Evolutionary conservation across 176 grass and related monocot genomes (phyloP).

Genomic region (Typha latifolia): DNA sequence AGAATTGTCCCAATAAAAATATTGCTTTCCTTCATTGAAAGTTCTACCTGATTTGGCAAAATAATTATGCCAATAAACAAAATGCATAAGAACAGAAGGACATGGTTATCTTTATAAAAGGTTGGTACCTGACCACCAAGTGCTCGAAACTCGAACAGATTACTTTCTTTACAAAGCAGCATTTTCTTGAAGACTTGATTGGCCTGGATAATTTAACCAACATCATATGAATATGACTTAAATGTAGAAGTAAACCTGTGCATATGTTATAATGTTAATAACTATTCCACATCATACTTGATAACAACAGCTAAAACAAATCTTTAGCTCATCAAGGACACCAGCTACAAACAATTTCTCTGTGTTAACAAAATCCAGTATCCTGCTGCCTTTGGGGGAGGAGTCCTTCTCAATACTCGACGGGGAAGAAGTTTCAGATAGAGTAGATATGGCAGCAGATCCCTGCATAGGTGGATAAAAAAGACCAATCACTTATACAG

Average conservation of each 20-base stretch:
- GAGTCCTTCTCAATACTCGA: slow-evolving; percentile 18
- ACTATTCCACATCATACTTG: slow-evolving; percentile 37
- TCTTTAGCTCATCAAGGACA: slow-evolving; percentile 84
- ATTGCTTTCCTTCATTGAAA: slow-evolving; percentile 68
- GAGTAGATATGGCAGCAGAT: slow-evolving; percentile 43
- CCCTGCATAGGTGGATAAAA: slow-evolving; percentile 39
- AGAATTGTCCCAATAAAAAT: slow-evolving; percentile 86
- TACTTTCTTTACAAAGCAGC: slow-evolving; percentile 67
- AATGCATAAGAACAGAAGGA: slow-evolving; percentile 6
- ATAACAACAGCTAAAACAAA: slow-evolving; percentile 83
- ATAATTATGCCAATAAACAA: slow-evolving; percentile 15
- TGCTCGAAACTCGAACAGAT: slow-evolving; percentile 90
- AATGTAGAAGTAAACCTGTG: neutral
- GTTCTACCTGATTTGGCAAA: slow-evolving; percentile 57
- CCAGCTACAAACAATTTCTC: slow-evolving; percentile 90
- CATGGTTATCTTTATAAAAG: slow-evolving; percentile 10
- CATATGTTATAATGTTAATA: neutral
- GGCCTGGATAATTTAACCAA: slow-evolving; percentile 26
- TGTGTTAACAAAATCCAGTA: slow-evolving; percentile 38
- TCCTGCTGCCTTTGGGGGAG: slow-evolving; percentile 37
- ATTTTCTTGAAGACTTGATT: slow-evolving; percentile 69
- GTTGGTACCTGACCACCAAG: slow-evolving; percentile 68
- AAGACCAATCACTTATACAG: slow-evolving; percentile 8
- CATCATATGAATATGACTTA: neutral
- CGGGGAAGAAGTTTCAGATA: slow-evolving; percentile 42